These are phyloP conservation scores for Leptographium wingfieldii DNA, from an alignment of 2,329 filamentous ascomycete genomes.

Conservation along the genomic window DNA sequence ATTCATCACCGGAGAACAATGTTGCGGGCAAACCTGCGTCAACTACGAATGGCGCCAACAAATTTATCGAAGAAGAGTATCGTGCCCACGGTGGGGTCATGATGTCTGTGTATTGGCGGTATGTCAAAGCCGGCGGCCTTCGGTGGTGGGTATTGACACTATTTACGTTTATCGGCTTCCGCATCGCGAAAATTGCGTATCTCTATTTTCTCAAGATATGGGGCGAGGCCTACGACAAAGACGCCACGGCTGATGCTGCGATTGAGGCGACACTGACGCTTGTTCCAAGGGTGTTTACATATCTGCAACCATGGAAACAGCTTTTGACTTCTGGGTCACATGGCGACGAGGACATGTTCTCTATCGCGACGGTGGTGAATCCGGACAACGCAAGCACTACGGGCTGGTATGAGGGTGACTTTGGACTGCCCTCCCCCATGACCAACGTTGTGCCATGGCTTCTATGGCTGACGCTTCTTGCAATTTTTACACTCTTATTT, in stretches of 20 bases:
- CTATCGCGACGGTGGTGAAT: not conserved
- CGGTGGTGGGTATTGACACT: conserved; percentile 60
- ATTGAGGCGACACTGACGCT: not conserved
- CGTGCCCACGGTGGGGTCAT: conserved; percentile 65
- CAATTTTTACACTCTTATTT: conserved; percentile 43
- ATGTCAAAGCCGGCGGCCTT: conserved; percentile 68
- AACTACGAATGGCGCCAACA: conserved; percentile 43
- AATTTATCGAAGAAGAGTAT: conserved; percentile 69
- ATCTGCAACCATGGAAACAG: conserved; percentile 1
- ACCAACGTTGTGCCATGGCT: conserved; percentile 64
- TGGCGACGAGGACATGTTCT: conserved; percentile 2
- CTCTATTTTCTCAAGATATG: conserved; percentile 79
- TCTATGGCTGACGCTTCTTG: conserved; percentile 54
- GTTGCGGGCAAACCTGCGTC: conserved; percentile 25
- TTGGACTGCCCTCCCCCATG: conserved; percentile 50
- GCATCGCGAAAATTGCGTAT: conserved; percentile 51
- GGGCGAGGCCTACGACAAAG: conserved; percentile 58
- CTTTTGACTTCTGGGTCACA: not conserved
- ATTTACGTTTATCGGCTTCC: conserved; percentile 47
- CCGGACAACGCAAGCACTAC: not conserved
- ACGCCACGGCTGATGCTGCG: conserved; percentile 8
- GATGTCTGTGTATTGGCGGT: conserved; percentile 66
- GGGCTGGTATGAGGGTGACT: conserved; percentile 16
- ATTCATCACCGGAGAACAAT: conserved; percentile 15
- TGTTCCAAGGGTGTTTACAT: conserved; percentile 3